Evolutionary conservation across 176 grass and related monocot genomes (phyloP).

Genomic region (Pontederia paniculata): DNA sequence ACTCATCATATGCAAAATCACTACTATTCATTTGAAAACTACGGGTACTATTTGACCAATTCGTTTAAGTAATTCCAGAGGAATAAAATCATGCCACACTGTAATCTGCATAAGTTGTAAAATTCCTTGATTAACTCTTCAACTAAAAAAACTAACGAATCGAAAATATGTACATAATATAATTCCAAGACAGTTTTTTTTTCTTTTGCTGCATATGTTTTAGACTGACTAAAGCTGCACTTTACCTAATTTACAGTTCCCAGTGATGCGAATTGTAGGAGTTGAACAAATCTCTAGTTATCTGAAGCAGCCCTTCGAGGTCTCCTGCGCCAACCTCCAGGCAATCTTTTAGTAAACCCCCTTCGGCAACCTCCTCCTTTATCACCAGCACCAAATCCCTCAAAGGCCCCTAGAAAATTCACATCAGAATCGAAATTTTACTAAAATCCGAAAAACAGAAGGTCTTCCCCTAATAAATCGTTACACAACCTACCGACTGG

Average conservation of each 20-base stretch:
- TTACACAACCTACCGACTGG: slow-evolving; percentile 27
- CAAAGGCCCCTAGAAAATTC: slow-evolving; percentile 49
- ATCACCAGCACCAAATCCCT: slow-evolving; percentile 62
- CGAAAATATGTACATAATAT: too few relatives aligned
- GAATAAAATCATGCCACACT: too few relatives aligned
- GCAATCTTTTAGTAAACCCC: slow-evolving; percentile 68
- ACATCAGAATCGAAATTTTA: slow-evolving; percentile 1
- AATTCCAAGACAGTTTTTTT: too few relatives aligned
- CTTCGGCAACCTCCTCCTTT: slow-evolving; percentile 73
- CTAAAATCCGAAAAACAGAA: neutral
- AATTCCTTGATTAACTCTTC: too few relatives aligned
- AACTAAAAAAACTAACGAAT: too few relatives aligned
- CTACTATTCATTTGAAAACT: too few relatives aligned
- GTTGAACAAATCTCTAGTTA: slow-evolving; percentile 56
- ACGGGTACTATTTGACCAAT: too few relatives aligned
- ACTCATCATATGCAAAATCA: too few relatives aligned
- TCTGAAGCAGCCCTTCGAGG: slow-evolving; percentile 57
- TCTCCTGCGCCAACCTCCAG: slow-evolving; percentile 55
- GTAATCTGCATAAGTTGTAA: too few relatives aligned
- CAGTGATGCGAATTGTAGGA: slow-evolving; percentile 21
- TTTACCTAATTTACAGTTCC: slow-evolving; percentile 41
- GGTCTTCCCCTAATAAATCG: neutral
- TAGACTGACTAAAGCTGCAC: neutral
- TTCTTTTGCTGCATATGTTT: too few relatives aligned
- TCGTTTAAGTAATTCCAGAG: too few relatives aligned